Evolutionary conservation across 352 stramenopile species (phyloP), one percentile per base, ranked within the genome.

Genomic region (Globisporangium cylindrosporum): DNA sequence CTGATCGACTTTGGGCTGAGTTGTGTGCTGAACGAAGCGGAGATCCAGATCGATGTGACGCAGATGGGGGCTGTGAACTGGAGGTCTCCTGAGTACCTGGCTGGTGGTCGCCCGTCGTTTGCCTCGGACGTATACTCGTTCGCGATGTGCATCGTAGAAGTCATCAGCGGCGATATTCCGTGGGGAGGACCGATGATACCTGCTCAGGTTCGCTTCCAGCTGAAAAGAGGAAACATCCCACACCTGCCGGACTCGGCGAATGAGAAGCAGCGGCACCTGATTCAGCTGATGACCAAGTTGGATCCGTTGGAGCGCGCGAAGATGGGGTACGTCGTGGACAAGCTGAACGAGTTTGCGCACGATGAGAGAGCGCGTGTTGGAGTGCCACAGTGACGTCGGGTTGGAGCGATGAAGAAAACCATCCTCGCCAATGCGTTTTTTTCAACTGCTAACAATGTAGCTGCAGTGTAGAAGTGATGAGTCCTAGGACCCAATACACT

Each of bases 1-100:
- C 41, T 77, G 24, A 70, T 62, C 24, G 72, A 77, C 58, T 77
- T 77, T 34, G 72, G 72, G 10, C 5, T 65, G n/a, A 65, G 59
- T 27, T 49, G 27, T 27, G 32, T 62, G 27, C 15, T 43, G 15
- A 18, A 27, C 3, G 46, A 41, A 18, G 53, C 12, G 3, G 53
- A 59, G 25, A 59, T 59, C 29, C 53, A 59, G 8, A 22, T 59
- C 24, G 14, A 59, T 6, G 25, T 41, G 53, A 41, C 41, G 53
- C 18, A 34, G 27, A 58, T 58, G 24, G 53, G 9, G 4, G 53
- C 53, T 12, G 22, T 58, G 53, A 9, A 58, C 53, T 58, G 53
- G 53, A 38, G 20, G 5, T 58, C 53, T n/a, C 53, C 53, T 1
- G 53, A 58, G 22, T 58, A 58, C 53, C 9, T 58, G 53, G 9